Base-by-base conservation (phyloP, 2,329 filamentous ascomycete species). In the Phaeosphaeriaceae sp. region DNA sequence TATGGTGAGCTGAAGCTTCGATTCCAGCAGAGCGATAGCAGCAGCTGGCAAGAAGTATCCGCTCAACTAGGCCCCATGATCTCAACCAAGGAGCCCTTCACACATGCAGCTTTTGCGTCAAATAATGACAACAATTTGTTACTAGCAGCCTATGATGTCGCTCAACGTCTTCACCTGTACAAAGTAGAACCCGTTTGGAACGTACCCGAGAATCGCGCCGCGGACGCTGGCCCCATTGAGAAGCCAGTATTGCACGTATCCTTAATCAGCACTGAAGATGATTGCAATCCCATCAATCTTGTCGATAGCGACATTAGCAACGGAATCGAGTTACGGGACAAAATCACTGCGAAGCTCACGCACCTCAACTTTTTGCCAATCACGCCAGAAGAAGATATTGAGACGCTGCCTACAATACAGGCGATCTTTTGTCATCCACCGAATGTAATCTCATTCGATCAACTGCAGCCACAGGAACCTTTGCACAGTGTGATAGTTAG, bases 121-220 rank as follows among this genome's bases (percentile, higher is more conserved):
- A 89, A 92, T 46, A 90, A 87, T 72, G 85, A 76, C 38, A 71
- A 74, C 50, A 79, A 79, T 36, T 74, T 92, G 13, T 74, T 90
- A 29, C 79, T 91, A 34, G 85, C 83, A 5, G 79, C 89, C 50
- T 84, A 87, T 45, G 90, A 89, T 17, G 80, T 84, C 11, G 87
- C 87, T 3, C 86, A 85, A 45, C 87, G 90, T 54, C 78, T 97
- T 21, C 86, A 87, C 44, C 76, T 96, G 5, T 87, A 93, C 53
- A 86, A 86, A 46, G 81, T 94, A 16, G 78, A 82, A 16, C 86
- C 95, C 40, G 82, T 86, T 50, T 97, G 92, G 92, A 87, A 84
- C 41, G 56, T 71, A 4, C 77, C 81, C 2, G 60, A 79, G 20
- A 86, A 86, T 52, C 83, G 83, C 58, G 80, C 78, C 50, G 74